Evolutionary conservation across 75 land plant genomes (phyloP), one percentile per base, ranked within the genome.

Genomic region (Sequoiadendron giganteum): DNA sequence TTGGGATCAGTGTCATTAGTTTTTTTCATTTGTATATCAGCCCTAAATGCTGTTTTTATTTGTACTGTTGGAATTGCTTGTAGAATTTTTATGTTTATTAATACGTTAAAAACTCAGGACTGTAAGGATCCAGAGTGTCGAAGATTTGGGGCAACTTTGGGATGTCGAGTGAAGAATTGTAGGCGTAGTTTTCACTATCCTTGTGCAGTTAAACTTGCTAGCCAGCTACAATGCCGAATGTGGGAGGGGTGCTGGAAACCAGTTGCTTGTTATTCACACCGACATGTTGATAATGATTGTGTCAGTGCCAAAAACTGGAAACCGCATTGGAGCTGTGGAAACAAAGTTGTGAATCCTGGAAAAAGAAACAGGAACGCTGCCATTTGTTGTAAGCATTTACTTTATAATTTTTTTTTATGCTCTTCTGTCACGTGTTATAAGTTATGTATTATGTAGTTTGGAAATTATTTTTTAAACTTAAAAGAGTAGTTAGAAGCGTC

Each of bases 131-230:
- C 16, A n/a, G 91, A 87, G 34, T 90, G 91, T 86, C 76, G 88
- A 49, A 55, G 79, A 36, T 86, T 56, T 65, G 90, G 92, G 77
- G 92, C 90, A 47, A 91, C 92, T 43, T 87, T 91, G 49, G 92
- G 92, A 68, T 91, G 92, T 56, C 92, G 90, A 49, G 92, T 91
- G 18, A 87, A 42, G 76, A 87, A 72, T 47, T 91, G 92, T 87
- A 81, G 45, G 56, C 84, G 84, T 58, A 91, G 87, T 68, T 91
- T 83, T 89, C 92, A 91, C 88, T 91, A 89, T 85, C 92, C 92
- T 21, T 91, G 92, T 87, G 92, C 88, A 40, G 92, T 87, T 77
- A 85, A 86, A 75, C 86, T 91, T 47, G 81, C 92, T 16, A 90
- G 56, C 72, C 42, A 85, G 48, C 55, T 89, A 39, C 38, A 40